Conservation (phyloP, 2,329 filamentous ascomycete genomes). For the Phaeosphaeriaceae sp. region DNA sequence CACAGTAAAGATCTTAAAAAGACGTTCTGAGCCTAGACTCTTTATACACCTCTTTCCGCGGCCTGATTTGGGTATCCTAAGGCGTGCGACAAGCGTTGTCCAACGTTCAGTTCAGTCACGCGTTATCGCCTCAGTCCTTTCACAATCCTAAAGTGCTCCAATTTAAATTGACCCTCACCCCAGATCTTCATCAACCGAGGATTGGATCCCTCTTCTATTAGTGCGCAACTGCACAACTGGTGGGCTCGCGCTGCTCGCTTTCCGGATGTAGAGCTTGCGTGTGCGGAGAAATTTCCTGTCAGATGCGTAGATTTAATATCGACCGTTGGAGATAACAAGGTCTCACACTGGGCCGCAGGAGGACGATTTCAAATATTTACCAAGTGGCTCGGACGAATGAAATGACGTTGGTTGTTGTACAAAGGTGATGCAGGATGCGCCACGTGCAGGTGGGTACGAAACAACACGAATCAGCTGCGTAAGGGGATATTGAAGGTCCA, state of each 20-base stretch:
- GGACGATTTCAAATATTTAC: not conserved
- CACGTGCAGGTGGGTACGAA: slow-evolving; percentile 13
- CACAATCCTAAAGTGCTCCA: slow-evolving; percentile 1
- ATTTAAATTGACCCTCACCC: slow-evolving; percentile 1
- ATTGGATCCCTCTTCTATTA: slow-evolving; percentile 9
- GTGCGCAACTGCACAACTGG: slow-evolving; percentile 1
- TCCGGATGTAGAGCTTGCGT: not conserved
- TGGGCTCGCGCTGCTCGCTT: not conserved
- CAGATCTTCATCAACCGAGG: slow-evolving; percentile 2
- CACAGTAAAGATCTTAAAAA: not conserved
- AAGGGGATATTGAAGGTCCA: slow-evolving; percentile 3
- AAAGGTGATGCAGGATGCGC: slow-evolving; percentile 9
- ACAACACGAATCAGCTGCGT: slow-evolving; percentile 23
- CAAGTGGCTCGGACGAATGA: not conserved
- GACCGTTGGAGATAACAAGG: not conserved
- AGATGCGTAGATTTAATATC: slow-evolving; percentile 2
- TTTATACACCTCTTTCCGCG: slow-evolving; percentile 5
- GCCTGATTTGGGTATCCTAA: slow-evolving; percentile 1
- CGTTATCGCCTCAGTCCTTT: slow-evolving; percentile 1
- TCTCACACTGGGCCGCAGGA: not conserved
- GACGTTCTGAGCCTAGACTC: not conserved
- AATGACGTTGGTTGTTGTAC: slow-evolving; percentile 13
- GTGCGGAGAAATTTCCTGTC: slow-evolving; percentile 5
- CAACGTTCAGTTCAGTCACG: slow-evolving; percentile 1
- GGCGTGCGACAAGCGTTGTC: not conserved